Evolutionary conservation across 2,329 filamentous ascomycete species (phyloP).

Genomic region (Penicillium sp.): DNA sequence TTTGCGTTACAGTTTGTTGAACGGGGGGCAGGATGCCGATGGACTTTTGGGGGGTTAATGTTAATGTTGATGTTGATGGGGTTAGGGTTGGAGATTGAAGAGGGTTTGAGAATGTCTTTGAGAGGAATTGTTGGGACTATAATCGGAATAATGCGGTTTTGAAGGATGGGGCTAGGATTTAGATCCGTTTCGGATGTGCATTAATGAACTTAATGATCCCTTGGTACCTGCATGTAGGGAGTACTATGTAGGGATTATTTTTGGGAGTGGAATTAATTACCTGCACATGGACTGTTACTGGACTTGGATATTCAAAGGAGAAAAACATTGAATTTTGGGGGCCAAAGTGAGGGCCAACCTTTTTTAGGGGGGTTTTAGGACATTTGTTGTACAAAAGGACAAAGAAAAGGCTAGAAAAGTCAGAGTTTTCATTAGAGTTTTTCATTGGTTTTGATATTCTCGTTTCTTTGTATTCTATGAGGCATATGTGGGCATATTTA

Average conservation of each 20-base stretch:
- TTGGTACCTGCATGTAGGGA: background rate
- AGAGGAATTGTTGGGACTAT: background rate
- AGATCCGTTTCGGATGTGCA: background rate
- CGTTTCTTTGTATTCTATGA: background rate
- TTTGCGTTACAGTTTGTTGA: slow-evolving; percentile 15
- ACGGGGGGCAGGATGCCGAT: background rate
- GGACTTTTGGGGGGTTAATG: no score
- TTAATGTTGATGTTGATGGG: background rate
- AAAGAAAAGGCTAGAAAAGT: no score
- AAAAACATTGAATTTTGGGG: background rate
- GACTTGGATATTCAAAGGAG: background rate
- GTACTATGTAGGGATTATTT: background rate
- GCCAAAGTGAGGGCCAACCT: background rate
- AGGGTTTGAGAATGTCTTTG: background rate
- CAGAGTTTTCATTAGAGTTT: background rate
- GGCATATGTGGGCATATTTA: background rate
- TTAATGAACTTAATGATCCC: background rate
- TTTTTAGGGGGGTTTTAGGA: background rate
- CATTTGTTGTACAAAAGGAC: background rate
- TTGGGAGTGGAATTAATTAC: no score
- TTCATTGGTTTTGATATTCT: background rate
- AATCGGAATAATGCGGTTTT: background rate
- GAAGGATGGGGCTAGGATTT: background rate
- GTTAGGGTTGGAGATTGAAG: background rate
- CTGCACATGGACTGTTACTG: background rate